phyloP scores from a whole-genome alignment of 352 stramenopile species.

The Phytophthora cajani region DNA sequence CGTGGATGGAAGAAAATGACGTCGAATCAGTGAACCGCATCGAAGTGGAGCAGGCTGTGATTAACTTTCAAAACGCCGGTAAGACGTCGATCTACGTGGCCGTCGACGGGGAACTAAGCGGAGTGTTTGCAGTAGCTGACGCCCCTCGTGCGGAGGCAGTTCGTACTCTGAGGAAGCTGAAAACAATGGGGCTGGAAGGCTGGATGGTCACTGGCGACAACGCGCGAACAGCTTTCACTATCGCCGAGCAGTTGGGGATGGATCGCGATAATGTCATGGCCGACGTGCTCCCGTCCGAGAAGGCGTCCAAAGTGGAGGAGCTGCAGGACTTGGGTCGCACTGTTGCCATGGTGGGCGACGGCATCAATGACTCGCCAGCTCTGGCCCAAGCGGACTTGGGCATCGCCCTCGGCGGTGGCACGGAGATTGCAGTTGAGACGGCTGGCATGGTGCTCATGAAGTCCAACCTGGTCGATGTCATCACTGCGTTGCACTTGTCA shows the following conservation, averaged over 20 bases:
- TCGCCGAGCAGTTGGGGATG: slow-evolving; percentile 94
- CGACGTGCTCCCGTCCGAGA: slow-evolving; percentile 94
- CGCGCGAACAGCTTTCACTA: slow-evolving; percentile 86
- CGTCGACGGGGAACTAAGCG: slow-evolving; percentile 69
- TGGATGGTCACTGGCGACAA: slow-evolving; percentile 99
- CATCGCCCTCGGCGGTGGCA: slow-evolving; percentile 94
- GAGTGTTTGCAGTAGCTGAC: slow-evolving; percentile 82
- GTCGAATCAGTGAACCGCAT: slow-evolving; percentile 58
- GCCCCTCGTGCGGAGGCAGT: slow-evolving; percentile 89
- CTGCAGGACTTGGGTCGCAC: slow-evolving; percentile 84
- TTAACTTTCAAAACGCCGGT: slow-evolving; percentile 78
- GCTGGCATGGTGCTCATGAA: slow-evolving; percentile 93
- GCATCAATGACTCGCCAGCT: slow-evolving; percentile 98
- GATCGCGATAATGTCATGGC: slow-evolving; percentile 89
- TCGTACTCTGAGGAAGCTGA: slow-evolving; percentile 85
- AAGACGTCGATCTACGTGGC: slow-evolving; percentile 95
- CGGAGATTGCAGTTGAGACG: slow-evolving; percentile 97
- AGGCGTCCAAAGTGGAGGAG: slow-evolving; percentile 90
- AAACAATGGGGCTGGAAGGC: slow-evolving; percentile 90
- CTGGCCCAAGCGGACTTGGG: slow-evolving; percentile 96
- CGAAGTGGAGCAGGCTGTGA: slow-evolving; percentile 54
- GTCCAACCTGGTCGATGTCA: slow-evolving; percentile 90
- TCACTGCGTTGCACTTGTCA: slow-evolving; percentile 95
- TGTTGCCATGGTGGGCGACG: slow-evolving; percentile 97
- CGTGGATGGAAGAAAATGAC: slow-evolving; percentile 82